Evolutionary conservation across 805 yeast genomes (phyloP), one percentile per base, ranked within the genome.

Genomic region (Ogataea corticis): DNA sequence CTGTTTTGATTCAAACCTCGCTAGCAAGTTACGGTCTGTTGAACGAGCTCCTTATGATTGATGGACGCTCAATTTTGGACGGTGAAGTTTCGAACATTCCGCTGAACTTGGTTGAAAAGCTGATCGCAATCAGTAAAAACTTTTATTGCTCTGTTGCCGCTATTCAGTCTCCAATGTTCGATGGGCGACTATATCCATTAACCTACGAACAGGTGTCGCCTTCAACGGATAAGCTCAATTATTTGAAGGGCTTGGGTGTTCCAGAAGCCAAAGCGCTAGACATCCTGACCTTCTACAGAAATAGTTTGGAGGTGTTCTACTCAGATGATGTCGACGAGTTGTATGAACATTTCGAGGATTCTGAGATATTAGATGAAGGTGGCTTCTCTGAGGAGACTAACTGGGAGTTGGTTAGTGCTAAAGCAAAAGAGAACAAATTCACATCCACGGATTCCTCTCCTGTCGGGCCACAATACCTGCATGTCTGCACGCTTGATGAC

Each of bases 121-220:
- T 80, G 1, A 62, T 80, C 14, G 60, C 67, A 2, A 66, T 82
- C 33, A 59, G 77, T 25, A 71, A 70, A 38, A 67, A 71, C 38
- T 65, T 74, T 1, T 77, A 67, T 51, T 62, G 62, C 9, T 57
- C 63, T 1, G 59, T 62, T n/a, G 65, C 70, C 5, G 74, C 71
- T 17, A 61, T 63, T 2, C 63, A 57, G 16, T 56, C 62, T 4
- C 63, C 64, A 7, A 65, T 57, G 7, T 65, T 57, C 31, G 68
- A 65, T 34, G 74, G 72, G 21, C 52, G 61, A 31, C 54, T 68
- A 33, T 71, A 57, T 58, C 72, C 68, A 33, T 66, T 66, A 66
- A 63, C 36, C 46, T 68, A 55, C 48, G 66, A 64, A 39, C 66
- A 70, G 19, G 77, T 74, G 2, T 59, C 69, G 6, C 76, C 77